Percentiles rank a stretch among this genome's conserved stretches.
These are phyloP conservation scores for Phytophthora ramorum DNA, from an alignment of 352 stramenopile genomes.

Conservation along the genomic window DNA sequence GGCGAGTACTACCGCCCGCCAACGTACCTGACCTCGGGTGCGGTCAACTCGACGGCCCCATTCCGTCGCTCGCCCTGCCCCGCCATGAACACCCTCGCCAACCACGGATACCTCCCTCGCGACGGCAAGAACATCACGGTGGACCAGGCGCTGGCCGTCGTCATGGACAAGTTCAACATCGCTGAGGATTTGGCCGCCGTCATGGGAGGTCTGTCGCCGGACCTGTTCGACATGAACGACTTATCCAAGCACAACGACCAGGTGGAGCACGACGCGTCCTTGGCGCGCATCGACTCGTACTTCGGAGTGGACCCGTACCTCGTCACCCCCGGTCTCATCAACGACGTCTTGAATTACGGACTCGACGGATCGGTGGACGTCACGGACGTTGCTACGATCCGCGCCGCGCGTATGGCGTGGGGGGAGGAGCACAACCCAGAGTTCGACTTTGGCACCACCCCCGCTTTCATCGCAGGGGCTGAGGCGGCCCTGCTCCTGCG, in stretches of 20 bases:
- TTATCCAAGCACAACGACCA: constrained; percentile 33
- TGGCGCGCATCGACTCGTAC: constrained; percentile 33
- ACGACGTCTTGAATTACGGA: constrained; percentile 24
- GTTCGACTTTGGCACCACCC: constrained; percentile 24
- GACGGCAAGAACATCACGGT: constrained; percentile 48
- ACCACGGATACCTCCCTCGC: constrained; percentile 54
- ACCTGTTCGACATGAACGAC: constrained; percentile 35
- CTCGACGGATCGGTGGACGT: constrained; percentile 21
- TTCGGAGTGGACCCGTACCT: constrained; percentile 27
- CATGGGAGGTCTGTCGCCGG: constrained; percentile 23
- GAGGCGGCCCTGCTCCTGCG: constrained; percentile 26
- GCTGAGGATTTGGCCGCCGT: constrained; percentile 29
- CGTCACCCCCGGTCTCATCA: constrained; percentile 27
- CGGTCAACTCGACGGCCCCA: constrained; percentile 27
- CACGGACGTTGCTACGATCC: constrained; percentile 25
- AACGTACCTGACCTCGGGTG: constrained; percentile 32
- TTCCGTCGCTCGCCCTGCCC: constrained; percentile 53
- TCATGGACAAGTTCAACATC: constrained; percentile 50
- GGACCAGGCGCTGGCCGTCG: constrained; percentile 25
- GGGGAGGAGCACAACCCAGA: constrained; percentile 27
- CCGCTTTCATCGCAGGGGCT: constrained; percentile 25
- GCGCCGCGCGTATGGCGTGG: constrained; percentile 11
- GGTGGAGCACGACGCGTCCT: constrained; percentile 33
- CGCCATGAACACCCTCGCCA: constrained; percentile 58
- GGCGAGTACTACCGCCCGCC: constrained; percentile 46